Percentiles rank a stretch among this genome's conserved stretches.
These are phyloP conservation scores for Entonaema liquescens DNA, from an alignment of 495 filamentous ascomycete species.

Conservation along the genomic window DNA sequence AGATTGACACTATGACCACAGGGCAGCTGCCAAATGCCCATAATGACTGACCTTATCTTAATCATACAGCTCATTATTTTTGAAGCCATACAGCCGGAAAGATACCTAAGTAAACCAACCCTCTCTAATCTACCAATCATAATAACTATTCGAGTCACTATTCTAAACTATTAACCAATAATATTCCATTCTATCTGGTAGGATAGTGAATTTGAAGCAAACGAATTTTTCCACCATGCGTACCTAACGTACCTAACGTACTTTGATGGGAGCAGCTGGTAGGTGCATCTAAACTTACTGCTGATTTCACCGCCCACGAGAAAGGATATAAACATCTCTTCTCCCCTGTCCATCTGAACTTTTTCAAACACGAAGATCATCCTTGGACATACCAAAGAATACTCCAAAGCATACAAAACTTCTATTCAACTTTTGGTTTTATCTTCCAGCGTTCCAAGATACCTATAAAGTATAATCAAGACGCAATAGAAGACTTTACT, in stretches of 20 bases:
- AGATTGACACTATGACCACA: not conserved
- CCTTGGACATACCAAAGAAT: not conserved
- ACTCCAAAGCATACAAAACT: not conserved
- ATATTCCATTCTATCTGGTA: not conserved
- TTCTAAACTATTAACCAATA: not conserved
- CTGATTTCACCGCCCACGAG: not conserved
- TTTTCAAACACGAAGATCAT: not conserved
- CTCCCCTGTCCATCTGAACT: not conserved
- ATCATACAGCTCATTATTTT: not conserved
- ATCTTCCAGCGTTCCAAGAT: not conserved
- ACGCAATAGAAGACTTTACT: not conserved
- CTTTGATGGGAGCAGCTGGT: not conserved
- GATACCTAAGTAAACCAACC: not conserved
- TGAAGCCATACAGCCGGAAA: not conserved
- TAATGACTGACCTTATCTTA: not conserved
- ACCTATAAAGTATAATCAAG: not conserved
- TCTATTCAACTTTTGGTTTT: not conserved
- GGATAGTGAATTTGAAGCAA: not conserved
- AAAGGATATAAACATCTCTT: not conserved
- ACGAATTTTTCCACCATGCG: not conserved
- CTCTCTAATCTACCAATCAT: not conserved
- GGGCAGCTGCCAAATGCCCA: not conserved
- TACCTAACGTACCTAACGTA: no score
- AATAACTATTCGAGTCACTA: not conserved
- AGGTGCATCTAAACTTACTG: not conserved